A percentile compares a stretch with the other conserved stretches of the same genome.
phyloP scores from a whole-genome alignment of 768 basidiomycete species.

The Russula abietina region DNA sequence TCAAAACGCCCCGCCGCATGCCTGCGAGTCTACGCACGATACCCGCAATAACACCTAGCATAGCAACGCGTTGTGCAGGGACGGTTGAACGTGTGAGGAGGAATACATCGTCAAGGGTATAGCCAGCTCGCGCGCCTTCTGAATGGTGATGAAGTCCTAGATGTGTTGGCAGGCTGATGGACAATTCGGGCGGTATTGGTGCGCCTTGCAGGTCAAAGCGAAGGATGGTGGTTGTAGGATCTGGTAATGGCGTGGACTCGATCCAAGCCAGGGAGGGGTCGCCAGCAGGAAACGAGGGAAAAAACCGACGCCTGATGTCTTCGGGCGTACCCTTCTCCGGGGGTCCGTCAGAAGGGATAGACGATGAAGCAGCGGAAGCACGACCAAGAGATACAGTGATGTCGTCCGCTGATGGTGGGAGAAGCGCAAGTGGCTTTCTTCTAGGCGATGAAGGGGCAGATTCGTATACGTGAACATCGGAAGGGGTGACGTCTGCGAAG shows the following conservation, averaged over 20 bases:
- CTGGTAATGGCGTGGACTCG: slow-evolving; percentile 31
- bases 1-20: slow-evolving; percentile 29
- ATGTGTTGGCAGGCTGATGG: slow-evolving; percentile 65
- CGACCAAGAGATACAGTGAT: slow-evolving; percentile 28
- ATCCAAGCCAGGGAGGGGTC: slow-evolving; percentile 85
- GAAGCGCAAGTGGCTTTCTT: slow-evolving; percentile 53
- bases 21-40: slow-evolving; percentile 40
- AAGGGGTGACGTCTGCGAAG: slow-evolving; percentile 67
- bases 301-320: slow-evolving; percentile 77
- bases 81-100: slow-evolving; percentile 75
- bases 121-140: slow-evolving; percentile 72
- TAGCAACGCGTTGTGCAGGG: slow-evolving; percentile 73
- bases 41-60: slow-evolving; percentile 65
- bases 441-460: slow-evolving; percentile 73
- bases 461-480: slow-evolving; percentile 79
- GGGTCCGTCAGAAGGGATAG: slow-evolving; percentile 25
- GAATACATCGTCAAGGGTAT: slow-evolving; percentile 83
- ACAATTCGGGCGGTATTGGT: slow-evolving; percentile 52
- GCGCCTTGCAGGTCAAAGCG: slow-evolving; percentile 69
- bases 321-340: slow-evolving; percentile 73
- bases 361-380: not conserved
- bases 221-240: slow-evolving; percentile 32
- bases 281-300: slow-evolving; percentile 60
- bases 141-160: slow-evolving; percentile 91
- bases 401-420: slow-evolving; percentile 39